These are phyloP conservation scores for Blastocystis hominis DNA, from an alignment of 352 stramenopile genomes.

Conservation along the genomic window DNA sequence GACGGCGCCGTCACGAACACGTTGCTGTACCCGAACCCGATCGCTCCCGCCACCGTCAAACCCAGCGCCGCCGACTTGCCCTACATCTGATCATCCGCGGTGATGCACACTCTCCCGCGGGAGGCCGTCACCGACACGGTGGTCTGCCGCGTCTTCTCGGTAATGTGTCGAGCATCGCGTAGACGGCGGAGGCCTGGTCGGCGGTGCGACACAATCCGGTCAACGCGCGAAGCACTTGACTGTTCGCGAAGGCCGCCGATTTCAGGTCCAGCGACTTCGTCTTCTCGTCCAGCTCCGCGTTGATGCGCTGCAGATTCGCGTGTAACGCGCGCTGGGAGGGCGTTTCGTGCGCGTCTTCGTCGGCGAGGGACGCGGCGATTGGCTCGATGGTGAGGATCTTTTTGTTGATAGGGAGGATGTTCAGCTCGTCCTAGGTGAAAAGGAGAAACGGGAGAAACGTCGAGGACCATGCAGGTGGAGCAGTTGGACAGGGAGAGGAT, in stretches of 20 bases:
- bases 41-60: conserved; percentile 75
- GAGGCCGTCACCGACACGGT: conserved; percentile 88
- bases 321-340: conserved; percentile 61
- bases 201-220: conserved; percentile 85
- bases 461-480: conserved; percentile 87
- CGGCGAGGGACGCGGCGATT: conserved; percentile 62
- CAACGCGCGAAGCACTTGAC: conserved; percentile 83
- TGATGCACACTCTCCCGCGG: conserved; percentile 64
- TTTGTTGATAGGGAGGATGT: conserved; percentile 89
- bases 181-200: conserved; percentile 81
- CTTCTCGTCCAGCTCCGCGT: conserved; percentile 73
- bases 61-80: conserved; percentile 96
- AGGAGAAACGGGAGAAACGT: conserved; percentile 62
- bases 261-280: conserved; percentile 66
- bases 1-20: conserved; percentile 92
- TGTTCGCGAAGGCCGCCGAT: conserved; percentile 85
- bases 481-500: conserved; percentile 89
- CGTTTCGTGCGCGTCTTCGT: conserved; percentile 61
- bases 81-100: conserved; percentile 62
- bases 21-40: conserved; percentile 80
- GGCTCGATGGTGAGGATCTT: conserved; percentile 78
- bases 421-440: conserved; percentile 81
- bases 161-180: conserved; percentile 94
- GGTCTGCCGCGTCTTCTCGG: conserved; percentile 82
- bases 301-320: conserved; percentile 66